Evolutionary conservation across 192 early-diverging fungal species (phyloP), one percentile per base, ranked within the genome.

Genomic region (Rhizophagus sp.): DNA sequence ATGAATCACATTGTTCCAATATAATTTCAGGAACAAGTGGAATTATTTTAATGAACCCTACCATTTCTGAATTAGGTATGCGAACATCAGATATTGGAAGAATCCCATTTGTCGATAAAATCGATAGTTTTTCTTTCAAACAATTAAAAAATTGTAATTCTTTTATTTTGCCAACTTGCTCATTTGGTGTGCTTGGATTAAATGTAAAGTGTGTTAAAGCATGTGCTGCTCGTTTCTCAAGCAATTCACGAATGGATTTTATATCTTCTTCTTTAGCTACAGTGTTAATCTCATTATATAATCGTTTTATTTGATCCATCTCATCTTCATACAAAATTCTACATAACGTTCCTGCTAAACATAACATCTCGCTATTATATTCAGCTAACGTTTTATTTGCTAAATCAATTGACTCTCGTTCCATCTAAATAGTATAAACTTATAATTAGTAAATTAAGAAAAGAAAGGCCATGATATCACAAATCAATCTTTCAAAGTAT

Each of bases 391-490:
- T 88, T 19, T 89, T 90, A 84, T 96, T 95, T 7, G 93, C 94
- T 88, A 97, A 96, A 74, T 97, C 96, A 44, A 97, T 90, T 15
- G 87, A 89, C 79, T 97, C 96, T 70, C 96, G 90, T 79, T 97
- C 95, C 4, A 97, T 64, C 76, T 78, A 49, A 4, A 25, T 27
- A 68, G 10, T 30, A 62, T 17, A n/a, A 62, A 61, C 36, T 0
- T 62, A 49, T 12, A 27, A 22, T 47, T 2, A 36, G 5, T 41
- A 41, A 41, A 41, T 41, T 41, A 41, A 7, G 3, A 3, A 36
- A 36, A 36, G 9, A 11, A 11, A 50, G 15, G 3, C 0, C 0
- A 2, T 34, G 4, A 36, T 36, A 36, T 36, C 4, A 36, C 3
- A 36, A 36, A 36, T 1, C 3, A 36, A 36, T 2, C 36, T 5